Conservation (phyloP, 257 asterid genomes). For the Oldenlandia corymbosa region DNA sequence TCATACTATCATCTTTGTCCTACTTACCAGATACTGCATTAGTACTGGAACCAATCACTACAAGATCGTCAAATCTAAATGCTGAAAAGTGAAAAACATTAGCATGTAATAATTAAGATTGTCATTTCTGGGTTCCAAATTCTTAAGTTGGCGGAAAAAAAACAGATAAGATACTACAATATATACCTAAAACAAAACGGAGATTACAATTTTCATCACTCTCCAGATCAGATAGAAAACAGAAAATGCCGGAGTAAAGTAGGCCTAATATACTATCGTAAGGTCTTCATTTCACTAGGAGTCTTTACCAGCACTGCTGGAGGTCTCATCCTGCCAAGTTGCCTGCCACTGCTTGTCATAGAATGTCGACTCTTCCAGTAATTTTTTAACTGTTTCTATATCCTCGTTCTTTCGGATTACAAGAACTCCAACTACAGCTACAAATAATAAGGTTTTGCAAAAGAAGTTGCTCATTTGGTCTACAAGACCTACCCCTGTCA, state of each 20-base stretch:
- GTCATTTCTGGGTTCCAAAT: not conserved
- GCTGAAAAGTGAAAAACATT: not conserved
- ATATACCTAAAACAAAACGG: slow-evolving; percentile 5
- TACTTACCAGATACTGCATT: no score
- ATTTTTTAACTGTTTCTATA: slow-evolving; percentile 59
- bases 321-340: slow-evolving; percentile 76
- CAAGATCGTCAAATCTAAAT: not conserved
- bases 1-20: no score
- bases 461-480: slow-evolving; percentile 96
- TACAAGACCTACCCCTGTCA: slow-evolving; percentile 87
- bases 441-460: slow-evolving; percentile 70
- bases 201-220: slow-evolving; percentile 3
- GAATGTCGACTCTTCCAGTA: slow-evolving; percentile 74
- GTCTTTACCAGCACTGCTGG: slow-evolving; percentile 31
- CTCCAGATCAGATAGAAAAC: slow-evolving; percentile 11
- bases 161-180: not conserved
- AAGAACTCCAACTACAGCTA: slow-evolving; percentile 79
- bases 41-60: no score
- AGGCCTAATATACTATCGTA: not conserved
- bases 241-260: slow-evolving; percentile 2
- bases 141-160: not conserved
- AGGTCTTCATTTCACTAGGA: slow-evolving; percentile 12
- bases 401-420: slow-evolving; percentile 87
- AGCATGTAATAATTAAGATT: not conserved
- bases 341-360: slow-evolving; percentile 98